These are phyloP conservation scores for Conringia planisiliqua DNA, from an alignment of 345 rosid genomes.

Conservation along the genomic window DNA sequence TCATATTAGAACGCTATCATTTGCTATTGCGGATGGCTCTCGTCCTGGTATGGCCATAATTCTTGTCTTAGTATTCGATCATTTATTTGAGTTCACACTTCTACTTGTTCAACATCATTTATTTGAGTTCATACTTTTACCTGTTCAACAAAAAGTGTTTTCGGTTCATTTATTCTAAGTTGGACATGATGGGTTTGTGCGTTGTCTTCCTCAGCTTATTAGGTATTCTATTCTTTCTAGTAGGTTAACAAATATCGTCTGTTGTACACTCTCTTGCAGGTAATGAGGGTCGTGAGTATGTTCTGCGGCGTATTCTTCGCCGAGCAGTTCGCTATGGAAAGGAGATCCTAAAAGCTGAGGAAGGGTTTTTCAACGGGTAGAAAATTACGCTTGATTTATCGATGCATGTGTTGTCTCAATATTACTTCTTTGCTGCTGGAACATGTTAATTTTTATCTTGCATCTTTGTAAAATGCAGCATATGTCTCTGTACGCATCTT, in stretches of 20 bases:
- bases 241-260: not conserved
- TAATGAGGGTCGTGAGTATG: slow-evolving; percentile 97
- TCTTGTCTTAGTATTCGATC: not conserved
- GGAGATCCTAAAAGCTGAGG: slow-evolving; percentile 81
- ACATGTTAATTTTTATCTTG: not conserved
- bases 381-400: slow-evolving; percentile 6
- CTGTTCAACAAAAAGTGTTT: not conserved
- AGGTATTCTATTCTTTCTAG: not conserved
- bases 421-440: not conserved
- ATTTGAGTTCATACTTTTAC: not conserved
- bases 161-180: not conserved
- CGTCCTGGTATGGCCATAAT: slow-evolving; percentile 64
- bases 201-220: not conserved
- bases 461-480: not conserved
- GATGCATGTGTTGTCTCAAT: not conserved
- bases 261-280: slow-evolving; percentile 43
- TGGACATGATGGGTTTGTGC: not conserved
- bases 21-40: slow-evolving; percentile 99
- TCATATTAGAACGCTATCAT: slow-evolving; percentile 87
- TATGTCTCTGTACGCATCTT: not conserved
- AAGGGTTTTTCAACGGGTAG: slow-evolving; percentile 93
- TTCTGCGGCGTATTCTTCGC: slow-evolving; percentile 93
- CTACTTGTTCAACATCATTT: not conserved
- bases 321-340: slow-evolving; percentile 94
- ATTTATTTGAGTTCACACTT: not conserved